Percentiles rank a stretch among this genome's conserved stretches.
Evolutionary conservation across 345 rosid genomes (phyloP).

Genomic region (Anacardium occidentale): DNA sequence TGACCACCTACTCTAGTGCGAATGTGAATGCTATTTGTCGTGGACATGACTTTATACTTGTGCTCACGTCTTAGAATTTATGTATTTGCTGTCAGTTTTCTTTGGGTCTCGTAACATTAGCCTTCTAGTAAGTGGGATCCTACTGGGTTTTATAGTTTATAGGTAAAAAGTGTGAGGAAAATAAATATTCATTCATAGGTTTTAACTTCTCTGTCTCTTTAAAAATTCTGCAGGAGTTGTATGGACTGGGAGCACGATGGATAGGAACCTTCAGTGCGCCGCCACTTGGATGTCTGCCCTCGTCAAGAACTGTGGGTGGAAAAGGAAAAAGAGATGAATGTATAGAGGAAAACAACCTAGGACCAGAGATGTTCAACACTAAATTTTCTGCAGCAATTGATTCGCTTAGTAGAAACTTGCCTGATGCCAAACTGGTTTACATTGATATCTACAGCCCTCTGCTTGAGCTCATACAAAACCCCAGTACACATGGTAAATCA

Average conservation of each 20-base stretch:
- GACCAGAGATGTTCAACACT: slow-evolving; percentile 42
- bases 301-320: slow-evolving; percentile 36
- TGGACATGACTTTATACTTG: too few species aligned
- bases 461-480: slow-evolving; percentile 46
- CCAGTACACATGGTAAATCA: slow-evolving; percentile 48
- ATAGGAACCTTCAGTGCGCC: slow-evolving; percentile 43
- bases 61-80: too few species aligned
- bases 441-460: slow-evolving; percentile 56
- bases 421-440: slow-evolving; percentile 33
- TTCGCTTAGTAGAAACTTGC: slow-evolving; percentile 32
- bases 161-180: too few species aligned
- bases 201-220: not conserved
- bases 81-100: too few species aligned
- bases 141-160: too few species aligned
- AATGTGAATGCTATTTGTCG: too few species aligned
- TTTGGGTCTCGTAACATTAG: too few species aligned
- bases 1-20: too few species aligned
- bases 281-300: slow-evolving; percentile 59
- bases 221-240: slow-evolving; percentile 32
- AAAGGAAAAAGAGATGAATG: slow-evolving; percentile 27
- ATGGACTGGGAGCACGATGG: slow-evolving; percentile 45
- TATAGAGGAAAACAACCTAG: slow-evolving; percentile 32
- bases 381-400: slow-evolving; percentile 31
- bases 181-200: too few species aligned
- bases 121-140: too few species aligned